Evolutionary conservation across 257 asterid species (phyloP), one percentile per base, ranked within the genome.

Genomic region (Rhazya stricta): DNA sequence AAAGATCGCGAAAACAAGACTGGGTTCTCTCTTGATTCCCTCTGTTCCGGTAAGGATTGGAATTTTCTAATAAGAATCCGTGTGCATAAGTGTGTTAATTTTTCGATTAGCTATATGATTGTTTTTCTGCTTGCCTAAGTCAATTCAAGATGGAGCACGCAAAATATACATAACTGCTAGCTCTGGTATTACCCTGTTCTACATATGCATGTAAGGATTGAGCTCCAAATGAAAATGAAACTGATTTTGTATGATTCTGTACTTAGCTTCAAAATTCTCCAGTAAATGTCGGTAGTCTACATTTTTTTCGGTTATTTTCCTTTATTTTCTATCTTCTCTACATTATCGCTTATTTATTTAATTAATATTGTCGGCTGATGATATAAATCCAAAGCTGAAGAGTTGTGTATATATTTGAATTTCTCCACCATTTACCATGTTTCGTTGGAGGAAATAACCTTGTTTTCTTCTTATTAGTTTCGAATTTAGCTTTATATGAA

Each of bases 21-120:
- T 30, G 74, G 50, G 54, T 79, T 74, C 81, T 83, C 94, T 61
- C 86, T 89, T 37, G 76, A 63, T 9, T 74, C 84, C 48, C 88
- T 89, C 76, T 93, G 97, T 79, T 84, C 97, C 78, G 91, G 97
- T 88, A 75, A 71, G 77, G 41, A 73, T 13, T 36, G 25, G 53
- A 27, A 19, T 41, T 58, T 15, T 15, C 54, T 42, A 4, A 3
- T 11, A 16, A 48, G 6, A 1, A 1, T 3, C 9, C 21, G 19
- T 21, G 21, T 61, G 21, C n/a, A 27, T 3, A 45, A 39, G 36
- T 56, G 41, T 16, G 37, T 23, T 19, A 18, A 18, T 6, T 54
- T 32, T 37, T 19, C 45, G 21, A 67, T 27, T 57, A 21, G 30
- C 21, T 21, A 18, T 4, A 27, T 42, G 9, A 23, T 7, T 27